phyloP scores from a whole-genome alignment of 352 stramenopile genomes.

The Stramenopiles sp. region DNA sequence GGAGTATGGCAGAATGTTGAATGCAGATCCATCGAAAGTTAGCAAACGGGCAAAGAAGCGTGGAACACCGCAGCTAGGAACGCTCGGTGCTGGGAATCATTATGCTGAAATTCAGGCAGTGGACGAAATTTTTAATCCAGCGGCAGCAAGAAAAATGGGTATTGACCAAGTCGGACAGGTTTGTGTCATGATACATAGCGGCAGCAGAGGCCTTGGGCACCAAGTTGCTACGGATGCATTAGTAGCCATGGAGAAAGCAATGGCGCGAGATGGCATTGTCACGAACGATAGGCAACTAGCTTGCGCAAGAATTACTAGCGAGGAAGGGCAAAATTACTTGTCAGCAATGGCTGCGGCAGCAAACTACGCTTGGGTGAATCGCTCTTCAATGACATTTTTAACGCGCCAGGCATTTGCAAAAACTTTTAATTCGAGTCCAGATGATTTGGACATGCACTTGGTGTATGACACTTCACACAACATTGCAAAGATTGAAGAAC shows the following conservation, averaged over 20 bases:
- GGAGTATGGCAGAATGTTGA: constrained; percentile 53
- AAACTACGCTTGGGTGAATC: constrained; percentile 62
- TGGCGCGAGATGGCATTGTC: constrained; percentile 40
- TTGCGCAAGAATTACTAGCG: constrained; percentile 42
- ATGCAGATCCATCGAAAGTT: constrained; percentile 42
- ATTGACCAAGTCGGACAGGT: constrained; percentile 41
- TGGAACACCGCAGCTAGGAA: constrained; percentile 51
- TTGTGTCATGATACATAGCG: constrained; percentile 47
- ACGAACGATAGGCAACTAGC: constrained; percentile 55
- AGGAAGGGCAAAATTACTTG: constrained; percentile 44
- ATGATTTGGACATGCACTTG: constrained; percentile 59
- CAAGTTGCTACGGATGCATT: constrained; percentile 59
- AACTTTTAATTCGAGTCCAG: constrained; percentile 38
- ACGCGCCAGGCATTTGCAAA: constrained; percentile 48
- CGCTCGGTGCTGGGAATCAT: constrained; percentile 57
- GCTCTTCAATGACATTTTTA: constrained; percentile 50
- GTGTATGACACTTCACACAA: constrained; percentile 62
- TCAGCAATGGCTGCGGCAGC: constrained; percentile 45
- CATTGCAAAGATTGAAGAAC: constrained; percentile 51
- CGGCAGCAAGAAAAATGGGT: constrained; percentile 41
- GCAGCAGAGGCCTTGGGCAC: constrained; percentile 46
- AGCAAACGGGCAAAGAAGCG: constrained; percentile 41
- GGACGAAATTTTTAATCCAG: constrained; percentile 49
- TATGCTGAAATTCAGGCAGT: constrained; percentile 63
- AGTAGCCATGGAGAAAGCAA: constrained; percentile 42